Conservation (phyloP, 106 monocot species). For the Posidonia australis region DNA sequence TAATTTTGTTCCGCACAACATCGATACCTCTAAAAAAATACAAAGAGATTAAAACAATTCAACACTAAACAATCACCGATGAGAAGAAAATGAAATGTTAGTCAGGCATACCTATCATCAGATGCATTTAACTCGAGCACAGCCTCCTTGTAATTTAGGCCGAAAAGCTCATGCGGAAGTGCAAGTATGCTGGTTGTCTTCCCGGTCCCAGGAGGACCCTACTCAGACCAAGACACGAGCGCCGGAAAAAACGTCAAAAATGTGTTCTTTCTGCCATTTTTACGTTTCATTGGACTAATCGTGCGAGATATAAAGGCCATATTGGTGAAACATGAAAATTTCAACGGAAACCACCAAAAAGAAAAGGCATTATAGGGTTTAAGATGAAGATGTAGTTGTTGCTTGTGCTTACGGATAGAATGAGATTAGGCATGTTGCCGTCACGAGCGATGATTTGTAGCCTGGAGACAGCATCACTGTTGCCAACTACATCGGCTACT, state of each 20-base stretch:
- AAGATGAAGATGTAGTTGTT: neutral
- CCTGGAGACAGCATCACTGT: slow-evolving; percentile 85
- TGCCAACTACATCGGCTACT: slow-evolving; percentile 90
- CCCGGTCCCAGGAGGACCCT: slow-evolving; percentile 97
- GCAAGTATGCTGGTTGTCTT: slow-evolving; percentile 98
- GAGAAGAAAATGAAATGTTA: neutral
- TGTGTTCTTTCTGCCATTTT: too few relatives aligned
- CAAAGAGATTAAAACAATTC: neutral
- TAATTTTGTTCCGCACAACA: slow-evolving; percentile 98
- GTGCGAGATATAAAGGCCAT: too few relatives aligned
- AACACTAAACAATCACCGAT: neutral
- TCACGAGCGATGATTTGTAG: slow-evolving; percentile 95
- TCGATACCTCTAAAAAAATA: slow-evolving; percentile 71
- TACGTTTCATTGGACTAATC: too few relatives aligned
- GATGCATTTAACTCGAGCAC: slow-evolving; percentile 97
- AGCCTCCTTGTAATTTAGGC: slow-evolving; percentile 63
- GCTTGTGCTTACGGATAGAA: slow-evolving; percentile 59
- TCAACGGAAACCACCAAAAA: neutral
- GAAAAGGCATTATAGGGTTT: neutral
- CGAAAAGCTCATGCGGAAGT: slow-evolving; percentile 84
- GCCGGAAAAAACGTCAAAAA: too few relatives aligned
- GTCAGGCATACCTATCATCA: slow-evolving; percentile 52
- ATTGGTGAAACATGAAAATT: neutral
- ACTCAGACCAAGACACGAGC: too few relatives aligned
- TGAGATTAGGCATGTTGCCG: slow-evolving; percentile 98